Evolutionary conservation across 2,329 filamentous ascomycete species (phyloP).

Genomic region (Aaosphaeria arxii): DNA sequence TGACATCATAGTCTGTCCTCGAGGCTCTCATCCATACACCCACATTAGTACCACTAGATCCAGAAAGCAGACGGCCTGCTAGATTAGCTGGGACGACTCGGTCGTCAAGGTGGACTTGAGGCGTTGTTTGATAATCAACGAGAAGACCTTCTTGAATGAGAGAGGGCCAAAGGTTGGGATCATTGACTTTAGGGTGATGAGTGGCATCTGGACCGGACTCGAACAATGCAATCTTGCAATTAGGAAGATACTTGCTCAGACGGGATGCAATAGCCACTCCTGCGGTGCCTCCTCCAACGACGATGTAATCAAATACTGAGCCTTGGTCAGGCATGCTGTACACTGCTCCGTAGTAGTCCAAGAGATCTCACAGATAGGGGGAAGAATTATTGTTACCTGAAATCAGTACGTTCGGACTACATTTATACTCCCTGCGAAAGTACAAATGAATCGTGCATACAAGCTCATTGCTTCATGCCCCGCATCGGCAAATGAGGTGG

Average conservation of each 20-base stretch:
- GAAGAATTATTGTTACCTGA: no score
- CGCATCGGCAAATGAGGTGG: no score
- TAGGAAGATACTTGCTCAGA: constrained; percentile 8
- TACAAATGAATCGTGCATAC: no score
- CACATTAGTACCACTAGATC: constrained; percentile 12
- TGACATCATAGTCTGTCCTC: constrained; percentile 9
- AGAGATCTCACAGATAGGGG: not conserved
- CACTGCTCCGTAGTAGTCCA: not conserved
- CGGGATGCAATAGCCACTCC: constrained; percentile 19
- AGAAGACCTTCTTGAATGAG: constrained; percentile 6
- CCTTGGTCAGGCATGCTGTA: not conserved
- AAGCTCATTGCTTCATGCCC: no score
- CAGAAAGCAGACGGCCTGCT: constrained; percentile 14
- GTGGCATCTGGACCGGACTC: constrained; percentile 14
- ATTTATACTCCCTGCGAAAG: no score
- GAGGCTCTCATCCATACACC: constrained; percentile 15
- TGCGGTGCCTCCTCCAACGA: constrained; percentile 24
- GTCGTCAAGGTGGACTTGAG: constrained; percentile 11
- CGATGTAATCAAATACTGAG: constrained; percentile 12
- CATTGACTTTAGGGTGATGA: constrained; percentile 8
- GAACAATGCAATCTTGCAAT: constrained; percentile 7
- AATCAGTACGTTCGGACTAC: no score
- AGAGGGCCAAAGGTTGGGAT: constrained; percentile 4
- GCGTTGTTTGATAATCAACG: constrained; percentile 13
- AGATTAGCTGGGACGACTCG: constrained; percentile 8